Evolutionary conservation across 1,139 yeast species (phyloP), one percentile per base, ranked within the genome.

Genomic region (Hansenula lynferdii): DNA sequence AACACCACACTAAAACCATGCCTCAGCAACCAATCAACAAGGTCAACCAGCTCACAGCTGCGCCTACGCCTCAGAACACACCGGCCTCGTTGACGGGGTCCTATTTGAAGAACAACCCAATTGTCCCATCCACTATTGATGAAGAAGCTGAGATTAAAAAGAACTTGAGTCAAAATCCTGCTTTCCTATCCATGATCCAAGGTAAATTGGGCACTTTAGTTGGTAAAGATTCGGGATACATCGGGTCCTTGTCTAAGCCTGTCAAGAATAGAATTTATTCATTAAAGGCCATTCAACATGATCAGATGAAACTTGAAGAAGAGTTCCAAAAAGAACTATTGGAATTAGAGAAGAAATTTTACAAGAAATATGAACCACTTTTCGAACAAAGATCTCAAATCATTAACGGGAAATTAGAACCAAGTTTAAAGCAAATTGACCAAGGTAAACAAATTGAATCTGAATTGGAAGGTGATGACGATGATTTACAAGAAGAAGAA

Each of bases 51-150:
- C 79, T 89, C 52, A 84, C 95, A 51, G 80, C 83, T 58, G 98
- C 98, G 6, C 98, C 99, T 36, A 92, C 99, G 3, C 99, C 99
- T 11, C 98, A 94, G 61, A 92, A 92, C 71, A 92, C 99, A 2
- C 99, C 99, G 19, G 85, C 97, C 5, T 82, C 95, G 23, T 85
- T 85, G 31, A 76, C 86, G 34, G 80, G 79, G 45, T 83, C 92
- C 36, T 89, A 79, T 61, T 71, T 85, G 60, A 80, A 74, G 64
- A 77, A 80, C 46, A 77, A 80, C 47, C 95, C 95, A 14, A 70
- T 79, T 9, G 83, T 85, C 42, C 79, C 90, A 34, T 53, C 62
- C 32, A 83, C 95, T 36, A 86, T 86, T 15, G 49, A 50, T 33
- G 55, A 51, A 34, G 53, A 53, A 30, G 42, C 50, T 15, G 51